Conservation (phyloP, 2,329 filamentous ascomycete genomes). For the Phialophora chinensis region DNA sequence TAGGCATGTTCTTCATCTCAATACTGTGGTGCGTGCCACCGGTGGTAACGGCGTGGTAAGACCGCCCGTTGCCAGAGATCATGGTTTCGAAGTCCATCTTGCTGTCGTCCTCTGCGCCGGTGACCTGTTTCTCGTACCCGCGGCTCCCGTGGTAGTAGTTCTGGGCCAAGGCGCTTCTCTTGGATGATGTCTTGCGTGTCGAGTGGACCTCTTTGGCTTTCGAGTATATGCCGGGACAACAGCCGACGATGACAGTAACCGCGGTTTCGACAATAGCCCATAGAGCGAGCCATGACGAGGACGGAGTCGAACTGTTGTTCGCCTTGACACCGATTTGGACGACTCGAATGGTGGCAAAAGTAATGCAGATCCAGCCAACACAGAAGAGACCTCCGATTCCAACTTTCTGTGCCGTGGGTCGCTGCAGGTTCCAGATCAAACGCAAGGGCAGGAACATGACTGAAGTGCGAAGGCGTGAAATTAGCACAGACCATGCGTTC, state of each 20-base stretch:
- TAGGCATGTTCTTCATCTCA: slow-evolving; percentile 9
- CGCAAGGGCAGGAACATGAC: slow-evolving; percentile 20
- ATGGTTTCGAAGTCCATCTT: slow-evolving; percentile 1
- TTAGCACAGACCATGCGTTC: background rate
- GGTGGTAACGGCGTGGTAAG: background rate
- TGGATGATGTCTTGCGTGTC: slow-evolving; percentile 12
- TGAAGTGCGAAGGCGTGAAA: background rate
- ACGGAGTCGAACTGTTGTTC: slow-evolving; percentile 6
- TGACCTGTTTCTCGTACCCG: slow-evolving; percentile 6
- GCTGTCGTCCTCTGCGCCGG: background rate
- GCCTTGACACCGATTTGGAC: slow-evolving; percentile 19
- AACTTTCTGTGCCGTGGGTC: slow-evolving; percentile 10
- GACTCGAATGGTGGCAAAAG: slow-evolving; percentile 15
- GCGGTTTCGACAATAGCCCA: slow-evolving; percentile 15
- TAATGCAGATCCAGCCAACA: slow-evolving; percentile 13
- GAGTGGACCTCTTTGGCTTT: slow-evolving; percentile 16
- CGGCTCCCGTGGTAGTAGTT: slow-evolving; percentile 13
- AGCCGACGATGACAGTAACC: slow-evolving; percentile 6
- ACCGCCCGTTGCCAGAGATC: background rate
- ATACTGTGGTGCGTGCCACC: background rate
- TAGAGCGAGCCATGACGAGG: slow-evolving; percentile 15
- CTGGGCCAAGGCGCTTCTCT: background rate
- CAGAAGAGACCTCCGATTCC: slow-evolving; percentile 19
- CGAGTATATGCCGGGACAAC: slow-evolving; percentile 16
- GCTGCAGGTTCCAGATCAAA: slow-evolving; percentile 15